Percentiles rank a stretch among this genome's conserved stretches.
phyloP scores from a whole-genome alignment of 495 filamentous ascomycete genomes.

The Daldinia childiae region DNA sequence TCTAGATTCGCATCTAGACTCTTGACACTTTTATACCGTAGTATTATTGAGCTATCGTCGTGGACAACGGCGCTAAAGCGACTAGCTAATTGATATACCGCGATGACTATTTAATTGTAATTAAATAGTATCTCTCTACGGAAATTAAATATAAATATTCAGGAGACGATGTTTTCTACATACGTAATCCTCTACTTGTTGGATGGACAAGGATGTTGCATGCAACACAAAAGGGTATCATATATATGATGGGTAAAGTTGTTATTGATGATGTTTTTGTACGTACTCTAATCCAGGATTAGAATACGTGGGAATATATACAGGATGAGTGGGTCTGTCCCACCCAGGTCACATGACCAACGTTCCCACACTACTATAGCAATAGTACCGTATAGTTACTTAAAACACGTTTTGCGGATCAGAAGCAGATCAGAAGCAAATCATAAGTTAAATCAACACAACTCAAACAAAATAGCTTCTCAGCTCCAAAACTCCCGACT shows the following conservation, averaged over 20 bases:
- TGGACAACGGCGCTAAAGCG: not conserved
- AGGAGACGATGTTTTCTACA: not conserved
- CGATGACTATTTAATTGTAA: not conserved
- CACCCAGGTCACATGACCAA: no score
- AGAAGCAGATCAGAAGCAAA: not conserved
- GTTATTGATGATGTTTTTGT: no score
- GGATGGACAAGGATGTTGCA: no score
- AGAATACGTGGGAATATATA: no score
- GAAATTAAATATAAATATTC: not conserved
- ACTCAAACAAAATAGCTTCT: not conserved
- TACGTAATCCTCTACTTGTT: not conserved
- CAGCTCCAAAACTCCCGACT: constrained; percentile 6
- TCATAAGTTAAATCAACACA: not conserved
- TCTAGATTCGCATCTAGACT: not conserved
- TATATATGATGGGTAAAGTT: no score
- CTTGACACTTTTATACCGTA: not conserved
- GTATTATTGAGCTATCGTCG: not conserved
- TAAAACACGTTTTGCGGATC: not conserved
- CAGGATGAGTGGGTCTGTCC: no score
- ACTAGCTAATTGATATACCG: not conserved
- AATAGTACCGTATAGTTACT: not conserved
- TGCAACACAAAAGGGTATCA: no score
- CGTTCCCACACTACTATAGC: no score
- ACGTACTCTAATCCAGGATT: no score
- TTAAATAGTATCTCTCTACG: not conserved